These are phyloP conservation scores for Hypoxylon sp. DNA, from an alignment of 2,329 filamentous ascomycete genomes.

Conservation along the genomic window DNA sequence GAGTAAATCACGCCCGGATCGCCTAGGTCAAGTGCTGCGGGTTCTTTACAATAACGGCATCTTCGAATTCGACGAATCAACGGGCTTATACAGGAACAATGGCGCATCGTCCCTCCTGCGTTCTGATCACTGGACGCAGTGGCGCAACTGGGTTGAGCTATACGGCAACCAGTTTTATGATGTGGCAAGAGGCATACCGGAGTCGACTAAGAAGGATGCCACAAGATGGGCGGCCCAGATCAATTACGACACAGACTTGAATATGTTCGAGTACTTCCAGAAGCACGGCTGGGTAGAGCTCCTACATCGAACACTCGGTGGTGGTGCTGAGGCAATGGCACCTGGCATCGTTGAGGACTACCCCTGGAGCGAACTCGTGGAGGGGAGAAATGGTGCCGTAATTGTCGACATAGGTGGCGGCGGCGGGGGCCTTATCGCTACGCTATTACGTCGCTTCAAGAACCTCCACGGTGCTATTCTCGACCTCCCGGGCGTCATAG, in stretches of 20 bases:
- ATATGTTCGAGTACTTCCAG: constrained; percentile 59
- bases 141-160: constrained; percentile 61
- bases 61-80: constrained; percentile 53
- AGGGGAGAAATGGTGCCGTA: constrained; percentile 30
- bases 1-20: constrained; percentile 44
- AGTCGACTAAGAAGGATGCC: constrained; percentile 43
- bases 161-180: constrained; percentile 63
- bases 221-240: constrained; percentile 55
- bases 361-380: constrained; percentile 57
- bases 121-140: constrained; percentile 61
- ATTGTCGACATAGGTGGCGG: constrained; percentile 60
- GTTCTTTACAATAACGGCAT: constrained; percentile 56
- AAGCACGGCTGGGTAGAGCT: constrained; percentile 53
- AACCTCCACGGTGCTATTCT: constrained; percentile 52
- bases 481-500: constrained; percentile 56
- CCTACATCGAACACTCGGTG: constrained; percentile 58
- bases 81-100: constrained; percentile 56
- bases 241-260: constrained; percentile 58
- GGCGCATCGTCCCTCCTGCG: constrained; percentile 54
- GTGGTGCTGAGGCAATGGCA: constrained; percentile 56
- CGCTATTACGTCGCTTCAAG: constrained; percentile 51
- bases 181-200: constrained; percentile 59
- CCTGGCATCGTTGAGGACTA: constrained; percentile 60
- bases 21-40: constrained; percentile 55
- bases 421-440: constrained; percentile 55